A percentile compares a stretch with the other conserved stretches of the same genome.
These are phyloP conservation scores for Phytopythium kandeliae DNA, from an alignment of 352 stramenopile genomes.

Conservation along the genomic window DNA sequence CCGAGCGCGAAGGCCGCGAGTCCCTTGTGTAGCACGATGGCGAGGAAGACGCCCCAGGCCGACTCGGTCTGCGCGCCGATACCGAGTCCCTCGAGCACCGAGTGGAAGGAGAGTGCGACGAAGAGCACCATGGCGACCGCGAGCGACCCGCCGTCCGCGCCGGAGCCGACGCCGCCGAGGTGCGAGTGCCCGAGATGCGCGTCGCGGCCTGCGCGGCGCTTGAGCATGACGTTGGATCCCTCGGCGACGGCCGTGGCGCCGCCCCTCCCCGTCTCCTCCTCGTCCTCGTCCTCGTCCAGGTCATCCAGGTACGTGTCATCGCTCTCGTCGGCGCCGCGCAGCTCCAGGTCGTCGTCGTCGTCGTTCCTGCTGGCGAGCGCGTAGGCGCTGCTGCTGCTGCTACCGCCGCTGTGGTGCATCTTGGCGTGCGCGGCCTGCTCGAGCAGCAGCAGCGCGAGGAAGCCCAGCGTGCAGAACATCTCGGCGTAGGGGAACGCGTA, in stretches of 20 bases:
- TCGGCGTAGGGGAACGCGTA: constrained; percentile 76
- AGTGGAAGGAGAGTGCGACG: constrained; percentile 76
- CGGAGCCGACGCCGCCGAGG: constrained; percentile 17
- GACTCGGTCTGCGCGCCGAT: constrained; percentile 65
- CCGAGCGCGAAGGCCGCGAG: constrained; percentile 68
- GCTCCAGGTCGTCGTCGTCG: constrained; percentile 27
- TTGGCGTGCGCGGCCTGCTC: constrained; percentile 57
- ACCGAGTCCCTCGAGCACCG: constrained; percentile 67
- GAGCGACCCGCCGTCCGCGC: constrained; percentile 33
- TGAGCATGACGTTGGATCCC: constrained; percentile 11
- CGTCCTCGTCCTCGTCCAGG: constrained; percentile 32
- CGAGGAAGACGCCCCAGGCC: constrained; percentile 71
- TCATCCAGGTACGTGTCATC: constrained; percentile 45
- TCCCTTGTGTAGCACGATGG: constrained; percentile 77
- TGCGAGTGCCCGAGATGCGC: constrained; percentile 31
- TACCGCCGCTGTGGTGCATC: constrained; percentile 13
- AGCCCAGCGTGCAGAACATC: constrained; percentile 73
- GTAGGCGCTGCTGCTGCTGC: constrained; percentile 13
- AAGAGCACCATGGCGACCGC: constrained; percentile 71
- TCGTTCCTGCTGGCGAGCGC: constrained; percentile 15
- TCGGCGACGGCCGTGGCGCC: constrained; percentile 1
- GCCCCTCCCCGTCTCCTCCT: too few species aligned
- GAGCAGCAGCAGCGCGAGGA: constrained; percentile 57
- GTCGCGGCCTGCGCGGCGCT: constrained; percentile 15
- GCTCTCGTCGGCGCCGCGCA: constrained; percentile 29